These are phyloP conservation scores for Somion occarium DNA, from an alignment of 1,284 basidiomycete species.

Conservation along the genomic window DNA sequence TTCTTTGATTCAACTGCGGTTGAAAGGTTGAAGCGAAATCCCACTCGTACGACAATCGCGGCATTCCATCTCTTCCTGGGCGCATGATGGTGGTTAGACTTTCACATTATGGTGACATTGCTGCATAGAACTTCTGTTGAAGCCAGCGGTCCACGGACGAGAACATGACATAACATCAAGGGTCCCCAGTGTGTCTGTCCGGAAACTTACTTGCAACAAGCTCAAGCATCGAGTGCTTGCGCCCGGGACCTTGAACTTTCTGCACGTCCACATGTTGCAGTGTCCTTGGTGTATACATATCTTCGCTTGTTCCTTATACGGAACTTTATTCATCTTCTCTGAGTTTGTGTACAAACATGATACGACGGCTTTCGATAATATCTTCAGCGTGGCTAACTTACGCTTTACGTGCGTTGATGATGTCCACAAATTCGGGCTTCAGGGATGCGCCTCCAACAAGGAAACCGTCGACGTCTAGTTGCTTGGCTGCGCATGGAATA, in stretches of 20 bases:
- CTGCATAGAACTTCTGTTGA: not conserved
- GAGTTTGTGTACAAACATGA: too few relatives aligned
- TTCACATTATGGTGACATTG: not conserved
- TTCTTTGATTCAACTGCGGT: not conserved
- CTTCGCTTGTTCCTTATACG: too few relatives aligned
- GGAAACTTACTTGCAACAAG: not conserved
- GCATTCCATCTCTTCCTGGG: not conserved
- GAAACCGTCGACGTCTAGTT: slow-evolving; percentile 96
- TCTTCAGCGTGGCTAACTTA: slow-evolving; percentile 12
- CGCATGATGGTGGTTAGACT: not conserved
- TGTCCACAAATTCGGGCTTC: slow-evolving; percentile 95
- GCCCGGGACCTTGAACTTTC: too few relatives aligned
- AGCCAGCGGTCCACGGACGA: not conserved
- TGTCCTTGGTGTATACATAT: too few relatives aligned
- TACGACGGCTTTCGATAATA: too few relatives aligned
- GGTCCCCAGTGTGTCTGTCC: not conserved
- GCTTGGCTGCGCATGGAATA: slow-evolving; percentile 44
- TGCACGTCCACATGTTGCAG: too few relatives aligned
- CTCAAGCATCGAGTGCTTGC: too few relatives aligned
- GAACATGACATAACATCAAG: not conserved
- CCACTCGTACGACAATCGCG: not conserved
- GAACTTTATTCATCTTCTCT: too few relatives aligned
- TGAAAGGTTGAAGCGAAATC: not conserved
- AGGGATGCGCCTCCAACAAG: slow-evolving; percentile 96
- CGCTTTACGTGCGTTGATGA: slow-evolving; percentile 70